A percentile compares a stretch with the other conserved stretches of the same genome.
These are phyloP conservation scores for Iberis pinnata DNA, from an alignment of 345 rosid species.

Conservation along the genomic window DNA sequence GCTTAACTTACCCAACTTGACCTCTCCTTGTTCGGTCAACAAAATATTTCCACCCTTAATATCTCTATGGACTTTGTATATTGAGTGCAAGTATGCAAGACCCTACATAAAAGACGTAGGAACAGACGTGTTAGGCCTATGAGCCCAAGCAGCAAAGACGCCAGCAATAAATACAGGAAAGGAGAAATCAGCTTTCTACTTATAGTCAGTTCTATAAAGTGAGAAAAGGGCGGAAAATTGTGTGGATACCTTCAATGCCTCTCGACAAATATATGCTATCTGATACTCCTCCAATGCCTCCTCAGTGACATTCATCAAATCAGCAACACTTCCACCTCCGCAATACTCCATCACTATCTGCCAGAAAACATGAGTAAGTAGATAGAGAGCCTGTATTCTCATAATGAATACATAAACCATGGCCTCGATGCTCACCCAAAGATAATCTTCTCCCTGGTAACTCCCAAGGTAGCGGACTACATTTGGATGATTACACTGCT, in stretches of 20 bases:
- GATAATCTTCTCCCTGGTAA: slow-evolving; percentile 98
- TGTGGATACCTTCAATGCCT: slow-evolving; percentile 76
- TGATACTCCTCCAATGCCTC: slow-evolving; percentile 93
- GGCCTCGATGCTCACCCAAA: slow-evolving; percentile 57
- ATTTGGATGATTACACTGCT: slow-evolving; percentile 94
- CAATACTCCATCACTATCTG: slow-evolving; percentile 99
- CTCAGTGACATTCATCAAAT: slow-evolving; percentile 82
- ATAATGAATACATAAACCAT: slow-evolving; percentile 5
- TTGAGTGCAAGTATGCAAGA: slow-evolving; percentile 91
- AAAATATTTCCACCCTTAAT: slow-evolving; percentile 97
- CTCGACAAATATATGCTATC: slow-evolving; percentile 90
- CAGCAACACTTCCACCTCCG: slow-evolving; percentile 98
- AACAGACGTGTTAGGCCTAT: slow-evolving; percentile 12
- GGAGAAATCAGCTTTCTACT: slow-evolving; percentile 16
- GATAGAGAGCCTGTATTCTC: slow-evolving; percentile 12
- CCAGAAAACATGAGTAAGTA: slow-evolving; percentile 34
- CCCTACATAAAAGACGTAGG: slow-evolving; percentile 50
- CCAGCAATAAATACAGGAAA: slow-evolving; percentile 15
- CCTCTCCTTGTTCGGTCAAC: slow-evolving; percentile 98
- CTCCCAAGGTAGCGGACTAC: slow-evolving; percentile 95
- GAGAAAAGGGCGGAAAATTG: neutral
- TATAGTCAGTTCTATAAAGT: slow-evolving; percentile 16
- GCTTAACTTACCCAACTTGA: slow-evolving; percentile 82
- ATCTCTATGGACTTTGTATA: slow-evolving; percentile 97
- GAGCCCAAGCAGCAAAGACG: slow-evolving; percentile 4